These are phyloP conservation scores for Ascochyta koolunga DNA, from an alignment of 2,329 filamentous ascomycete species.

Conservation along the genomic window DNA sequence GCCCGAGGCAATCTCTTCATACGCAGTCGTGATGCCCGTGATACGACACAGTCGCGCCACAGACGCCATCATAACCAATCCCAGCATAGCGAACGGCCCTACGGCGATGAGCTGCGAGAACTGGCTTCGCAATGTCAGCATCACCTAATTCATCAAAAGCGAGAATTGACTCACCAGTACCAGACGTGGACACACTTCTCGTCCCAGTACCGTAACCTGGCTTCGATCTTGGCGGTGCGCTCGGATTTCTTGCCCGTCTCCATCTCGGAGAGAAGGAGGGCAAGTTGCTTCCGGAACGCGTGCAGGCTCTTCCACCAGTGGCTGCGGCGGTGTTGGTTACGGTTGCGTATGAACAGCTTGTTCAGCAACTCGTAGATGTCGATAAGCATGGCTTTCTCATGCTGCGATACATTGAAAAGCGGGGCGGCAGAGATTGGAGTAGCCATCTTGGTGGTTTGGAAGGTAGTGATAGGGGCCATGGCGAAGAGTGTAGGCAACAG, in stretches of 20 bases:
- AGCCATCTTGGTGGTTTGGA: constrained; percentile 13
- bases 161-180: constrained; percentile 42
- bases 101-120: constrained; percentile 55
- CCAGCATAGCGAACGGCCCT: constrained; percentile 53
- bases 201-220: constrained; percentile 49
- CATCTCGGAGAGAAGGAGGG: constrained; percentile 56
- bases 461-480: constrained; percentile 21
- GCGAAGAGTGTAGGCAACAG: neutral
- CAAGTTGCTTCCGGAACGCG: constrained; percentile 71
- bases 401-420: constrained; percentile 25
- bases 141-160: neutral
- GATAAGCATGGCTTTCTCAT: constrained; percentile 40
- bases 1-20: constrained; percentile 50
- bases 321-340: constrained; percentile 83
- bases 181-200: constrained; percentile 43
- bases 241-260: constrained; percentile 26
- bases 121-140: constrained; percentile 30
- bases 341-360: constrained; percentile 80
- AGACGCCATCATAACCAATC: constrained; percentile 52
- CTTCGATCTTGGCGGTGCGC: constrained; percentile 30
- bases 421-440: constrained; percentile 27
- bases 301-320: constrained; percentile 82
- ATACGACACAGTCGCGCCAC: constrained; percentile 51
- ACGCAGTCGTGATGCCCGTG: constrained; percentile 49
- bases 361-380: constrained; percentile 65